Conservation (phyloP, 2,329 filamentous ascomycete genomes). For the Sphaerulina musiva region DNA sequence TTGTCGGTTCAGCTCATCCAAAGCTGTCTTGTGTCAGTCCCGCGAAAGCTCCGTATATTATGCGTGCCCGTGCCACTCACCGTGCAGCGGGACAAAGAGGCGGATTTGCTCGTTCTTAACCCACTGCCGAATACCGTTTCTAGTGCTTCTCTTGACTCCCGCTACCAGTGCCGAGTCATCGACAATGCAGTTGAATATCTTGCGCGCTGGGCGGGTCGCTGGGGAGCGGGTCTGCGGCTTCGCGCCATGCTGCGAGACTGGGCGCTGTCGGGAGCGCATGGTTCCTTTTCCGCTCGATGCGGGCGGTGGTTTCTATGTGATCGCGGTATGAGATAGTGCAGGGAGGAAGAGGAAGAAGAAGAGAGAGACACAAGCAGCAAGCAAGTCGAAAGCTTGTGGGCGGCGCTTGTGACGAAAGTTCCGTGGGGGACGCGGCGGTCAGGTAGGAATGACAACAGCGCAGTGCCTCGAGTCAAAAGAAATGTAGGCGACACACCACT, state of each 20-base stretch:
- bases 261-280: constrained; percentile 27
- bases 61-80: constrained; percentile 33
- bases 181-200: constrained; percentile 50
- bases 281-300: constrained; percentile 11
- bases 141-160: constrained; percentile 47
- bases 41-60: neutral
- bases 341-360: neutral
- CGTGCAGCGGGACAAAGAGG: constrained; percentile 47
- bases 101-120: constrained; percentile 45
- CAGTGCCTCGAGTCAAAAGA: neutral
- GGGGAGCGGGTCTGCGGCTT: constrained; percentile 10
- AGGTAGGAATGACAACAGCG: neutral
- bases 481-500: neutral
- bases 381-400: neutral
- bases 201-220: constrained; percentile 31
- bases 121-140: constrained; percentile 49
- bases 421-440: neutral
- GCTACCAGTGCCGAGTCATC: constrained; percentile 47
- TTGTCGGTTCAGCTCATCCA: constrained; percentile 42
- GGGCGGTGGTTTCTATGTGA: constrained; percentile 5
- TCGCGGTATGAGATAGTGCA: constrained; percentile 10
- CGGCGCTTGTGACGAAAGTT: neutral
- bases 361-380: neutral
- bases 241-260: constrained; percentile 26
- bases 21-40: constrained; percentile 32